Evolutionary conservation across 2,329 filamentous ascomycete genomes (phyloP).

Genomic region (Colletotrichum higginsianum): DNA sequence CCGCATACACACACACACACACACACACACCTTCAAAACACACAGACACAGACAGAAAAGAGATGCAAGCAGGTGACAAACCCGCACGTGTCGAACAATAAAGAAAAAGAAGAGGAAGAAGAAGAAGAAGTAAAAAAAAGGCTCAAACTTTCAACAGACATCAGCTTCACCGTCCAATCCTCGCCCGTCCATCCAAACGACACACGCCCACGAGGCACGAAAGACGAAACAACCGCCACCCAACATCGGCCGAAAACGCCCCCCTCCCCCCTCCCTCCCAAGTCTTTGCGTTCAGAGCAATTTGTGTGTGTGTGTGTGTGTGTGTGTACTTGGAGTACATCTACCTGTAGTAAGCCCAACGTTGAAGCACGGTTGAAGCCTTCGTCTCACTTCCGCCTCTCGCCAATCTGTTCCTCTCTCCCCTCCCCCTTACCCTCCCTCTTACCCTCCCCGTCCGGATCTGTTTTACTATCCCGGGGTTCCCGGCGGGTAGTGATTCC

Average conservation of each 20-base stretch:
- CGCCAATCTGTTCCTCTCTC: neutral
- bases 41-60: too few species aligned
- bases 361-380: neutral
- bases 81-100: neutral
- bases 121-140: too few species aligned
- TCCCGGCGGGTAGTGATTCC: neutral
- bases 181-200: neutral
- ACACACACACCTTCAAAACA: too few species aligned
- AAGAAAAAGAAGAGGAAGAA: too few species aligned
- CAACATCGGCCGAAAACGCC: neutral
- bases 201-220: neutral
- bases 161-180: neutral
- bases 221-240: conserved; percentile 11
- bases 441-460: neutral
- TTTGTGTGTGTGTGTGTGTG: too few species aligned
- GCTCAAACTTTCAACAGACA: neutral
- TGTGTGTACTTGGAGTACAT: too few species aligned
- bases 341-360: neutral
- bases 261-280: neutral
- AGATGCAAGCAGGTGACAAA: neutral
- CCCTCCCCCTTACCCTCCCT: neutral
- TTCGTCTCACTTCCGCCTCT: neutral
- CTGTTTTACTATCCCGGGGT: neutral
- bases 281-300: neutral
- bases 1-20: neutral